Percentiles rank a stretch among this genome's conserved stretches.
Conservation (phyloP, 2,329 filamentous ascomycete genomes). For the Cadophora luteo-olivacea region DNA sequence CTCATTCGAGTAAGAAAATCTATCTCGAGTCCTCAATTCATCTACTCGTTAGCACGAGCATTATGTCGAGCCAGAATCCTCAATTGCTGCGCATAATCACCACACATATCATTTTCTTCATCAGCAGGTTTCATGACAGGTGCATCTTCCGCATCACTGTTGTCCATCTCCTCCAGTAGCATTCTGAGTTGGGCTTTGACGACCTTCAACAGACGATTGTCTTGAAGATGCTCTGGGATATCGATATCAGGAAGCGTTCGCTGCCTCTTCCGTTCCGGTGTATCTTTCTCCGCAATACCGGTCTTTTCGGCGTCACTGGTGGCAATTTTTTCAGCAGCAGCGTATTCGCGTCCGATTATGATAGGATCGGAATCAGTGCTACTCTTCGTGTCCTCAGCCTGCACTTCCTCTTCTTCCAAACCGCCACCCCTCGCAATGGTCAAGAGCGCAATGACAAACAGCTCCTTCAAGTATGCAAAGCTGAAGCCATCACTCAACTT, state of each 20-base stretch:
- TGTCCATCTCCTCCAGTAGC: constrained; percentile 41
- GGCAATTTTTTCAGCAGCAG: neutral
- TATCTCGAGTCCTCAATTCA: neutral
- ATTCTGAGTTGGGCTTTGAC: constrained; percentile 32
- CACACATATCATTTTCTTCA: constrained; percentile 7
- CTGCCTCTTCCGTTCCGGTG: constrained; percentile 21
- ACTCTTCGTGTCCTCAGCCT: constrained; percentile 62
- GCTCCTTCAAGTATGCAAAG: constrained; percentile 74
- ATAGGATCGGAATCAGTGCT: constrained; percentile 23
- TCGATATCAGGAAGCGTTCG: constrained; percentile 29
- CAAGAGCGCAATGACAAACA: constrained; percentile 67
- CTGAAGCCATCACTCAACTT: constrained; percentile 67
- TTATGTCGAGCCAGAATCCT: constrained; percentile 2
- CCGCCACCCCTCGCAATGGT: constrained; percentile 54
- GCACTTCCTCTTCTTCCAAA: constrained; percentile 52
- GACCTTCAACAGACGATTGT: constrained; percentile 36
- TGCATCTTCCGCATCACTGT: constrained; percentile 28
- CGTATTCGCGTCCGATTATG: constrained; percentile 19
- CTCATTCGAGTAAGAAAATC: neutral
- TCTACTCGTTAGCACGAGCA: neutral
- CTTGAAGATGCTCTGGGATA: constrained; percentile 32
- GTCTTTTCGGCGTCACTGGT: neutral
- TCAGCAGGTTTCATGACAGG: neutral
- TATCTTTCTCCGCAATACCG: neutral
- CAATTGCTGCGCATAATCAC: constrained; percentile 13